These are phyloP conservation scores for Erythrophleum fordii DNA, from an alignment of 306 rosid species.

Conservation along the genomic window DNA sequence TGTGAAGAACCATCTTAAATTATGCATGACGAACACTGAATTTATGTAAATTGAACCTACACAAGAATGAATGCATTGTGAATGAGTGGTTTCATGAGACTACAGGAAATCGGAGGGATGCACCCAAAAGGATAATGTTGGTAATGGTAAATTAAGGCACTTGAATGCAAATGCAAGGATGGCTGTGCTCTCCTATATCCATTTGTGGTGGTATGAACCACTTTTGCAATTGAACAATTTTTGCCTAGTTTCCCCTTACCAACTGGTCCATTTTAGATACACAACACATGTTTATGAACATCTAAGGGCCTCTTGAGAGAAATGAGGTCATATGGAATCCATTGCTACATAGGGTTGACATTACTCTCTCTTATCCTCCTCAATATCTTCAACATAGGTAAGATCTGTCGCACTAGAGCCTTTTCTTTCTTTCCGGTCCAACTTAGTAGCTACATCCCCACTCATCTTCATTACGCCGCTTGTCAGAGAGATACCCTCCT, in stretches of 20 bases:
- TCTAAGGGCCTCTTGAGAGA: conserved; percentile 41
- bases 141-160: neutral
- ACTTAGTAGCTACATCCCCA: conserved; percentile 56
- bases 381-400: conserved; percentile 67
- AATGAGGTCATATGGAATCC: conserved; percentile 31
- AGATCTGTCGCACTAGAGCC: conserved; percentile 54
- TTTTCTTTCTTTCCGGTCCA: conserved; percentile 59
- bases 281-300: conserved; percentile 42
- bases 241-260: conserved; percentile 32
- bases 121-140: neutral
- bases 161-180: conserved; percentile 21
- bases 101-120: no score
- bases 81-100: no score
- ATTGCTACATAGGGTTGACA: conserved; percentile 29
- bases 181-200: neutral
- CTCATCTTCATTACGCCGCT: conserved; percentile 55
- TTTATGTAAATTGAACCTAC: no score
- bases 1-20: no score
- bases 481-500: conserved; percentile 87
- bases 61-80: no score
- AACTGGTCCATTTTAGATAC: conserved; percentile 38
- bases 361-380: conserved; percentile 94
- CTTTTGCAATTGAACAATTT: conserved; percentile 25
- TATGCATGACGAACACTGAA: no score
- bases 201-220: neutral